Base-by-base conservation (phyloP, 176 grass and related monocot species). In the Aegilops umbellulata region DNA sequence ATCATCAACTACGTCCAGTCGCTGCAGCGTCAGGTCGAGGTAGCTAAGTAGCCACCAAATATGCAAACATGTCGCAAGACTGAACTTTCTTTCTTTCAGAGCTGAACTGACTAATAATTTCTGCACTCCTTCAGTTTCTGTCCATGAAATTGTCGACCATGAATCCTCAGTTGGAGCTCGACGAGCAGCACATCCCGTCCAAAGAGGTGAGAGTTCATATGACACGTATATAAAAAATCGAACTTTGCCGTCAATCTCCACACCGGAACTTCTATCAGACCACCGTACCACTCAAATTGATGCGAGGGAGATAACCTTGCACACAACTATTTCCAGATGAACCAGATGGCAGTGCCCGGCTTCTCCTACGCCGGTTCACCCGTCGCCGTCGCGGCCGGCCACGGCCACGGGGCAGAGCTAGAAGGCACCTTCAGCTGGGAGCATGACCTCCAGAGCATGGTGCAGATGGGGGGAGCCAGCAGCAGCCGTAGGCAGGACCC, bases 1-100 rank as follows among this genome's bases (percentile, higher is more conserved):
- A 94, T 94, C 72, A 92, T 94, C 83, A 92, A 94, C 90, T 94
- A 94, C 30, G 93, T 92, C 25, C 93, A 90, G 82, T 94, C 93
- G 49, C 77, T 94, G 87, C 93, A 94, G 90, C 87, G 84, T 9
- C 93, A 92, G 39, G 90, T 94, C 27, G 93, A 94, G 90, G 93
- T 94, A 87, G 34, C 34, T 38, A 38, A 47, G 12, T 49, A 49
- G 77, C 3, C 14, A 75, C 20, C 8, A 15, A 25, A 10, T 5
- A 49, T 49, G 70, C 6, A 15, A 46, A 13, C 39, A 41, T 41
- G 39, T 27, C 44, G 70, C 39, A 5, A 9, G 9, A 41, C 47
- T 51, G 15, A 51, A 51, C 46, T 47, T 47, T 47, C 46, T 47
- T 74, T 8, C 39, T 74, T 47, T 8, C 3, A 74, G 23, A 74